These are phyloP conservation scores for Botrytis hyacinthi DNA, from an alignment of 2,329 filamentous ascomycete species.

Conservation along the genomic window DNA sequence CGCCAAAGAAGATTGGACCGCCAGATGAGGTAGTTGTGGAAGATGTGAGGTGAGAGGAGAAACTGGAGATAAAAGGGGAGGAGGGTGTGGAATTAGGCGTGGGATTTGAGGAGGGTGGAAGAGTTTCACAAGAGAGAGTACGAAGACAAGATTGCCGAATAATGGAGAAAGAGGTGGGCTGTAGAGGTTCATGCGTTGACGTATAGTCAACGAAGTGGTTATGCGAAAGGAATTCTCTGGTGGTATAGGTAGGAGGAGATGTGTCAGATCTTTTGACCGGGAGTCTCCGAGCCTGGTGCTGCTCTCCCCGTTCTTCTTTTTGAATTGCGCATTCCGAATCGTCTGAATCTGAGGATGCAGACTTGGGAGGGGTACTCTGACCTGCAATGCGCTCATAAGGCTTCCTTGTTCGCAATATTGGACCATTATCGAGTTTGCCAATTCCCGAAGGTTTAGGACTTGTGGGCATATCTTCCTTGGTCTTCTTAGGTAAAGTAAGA, in stretches of 20 bases:
- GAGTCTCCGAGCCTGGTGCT: conserved; percentile 15
- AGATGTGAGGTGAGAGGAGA: conserved; percentile 36
- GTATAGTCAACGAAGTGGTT: conserved; percentile 67
- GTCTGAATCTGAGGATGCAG: conserved; percentile 32
- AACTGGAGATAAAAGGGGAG: conserved; percentile 44
- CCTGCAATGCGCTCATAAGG: conserved; percentile 57
- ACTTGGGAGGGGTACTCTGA: conserved; percentile 35
- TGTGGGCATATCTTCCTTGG: conserved; percentile 34
- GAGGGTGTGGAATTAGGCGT: conserved; percentile 42
- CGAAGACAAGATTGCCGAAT: conserved; percentile 65
- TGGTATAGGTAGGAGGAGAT: conserved; percentile 40
- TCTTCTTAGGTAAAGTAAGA: conserved; percentile 57
- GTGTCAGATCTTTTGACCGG: conserved; percentile 26
- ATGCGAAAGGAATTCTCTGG: conserved; percentile 48
- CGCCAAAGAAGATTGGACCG: conserved; percentile 67
- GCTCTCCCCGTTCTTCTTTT: conserved; percentile 26
- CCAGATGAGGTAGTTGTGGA: conserved; percentile 54
- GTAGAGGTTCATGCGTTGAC: conserved; percentile 63
- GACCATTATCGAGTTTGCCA: conserved; percentile 40
- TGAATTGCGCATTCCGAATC: conserved; percentile 34
- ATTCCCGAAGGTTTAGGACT: conserved; percentile 16
- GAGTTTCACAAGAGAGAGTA: conserved; percentile 64
- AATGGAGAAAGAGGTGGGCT: conserved; percentile 62
- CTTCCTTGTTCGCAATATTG: conserved; percentile 59
- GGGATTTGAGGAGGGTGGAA: conserved; percentile 49